Evolutionary conservation across 306 rosid genomes (phyloP).

Genomic region (Cucumis melo): DNA sequence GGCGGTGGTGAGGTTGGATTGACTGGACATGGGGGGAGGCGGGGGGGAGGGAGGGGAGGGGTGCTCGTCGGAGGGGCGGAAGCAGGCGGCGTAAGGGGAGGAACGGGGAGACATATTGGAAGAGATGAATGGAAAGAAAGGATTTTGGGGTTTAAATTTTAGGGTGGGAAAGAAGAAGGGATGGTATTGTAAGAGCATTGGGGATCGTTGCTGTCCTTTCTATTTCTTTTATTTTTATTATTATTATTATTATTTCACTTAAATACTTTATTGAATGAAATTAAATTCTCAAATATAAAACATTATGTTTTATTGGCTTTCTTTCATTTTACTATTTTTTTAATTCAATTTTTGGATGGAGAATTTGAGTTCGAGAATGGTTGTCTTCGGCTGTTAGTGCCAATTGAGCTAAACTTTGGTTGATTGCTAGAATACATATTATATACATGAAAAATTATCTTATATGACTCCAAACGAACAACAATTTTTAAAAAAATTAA

Average conservation of each 20-base stretch:
- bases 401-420: too few relatives aligned
- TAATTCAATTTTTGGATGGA: too few relatives aligned
- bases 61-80: constrained; percentile 37
- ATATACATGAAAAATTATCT: too few relatives aligned
- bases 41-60: constrained; percentile 11
- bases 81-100: constrained; percentile 40
- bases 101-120: constrained; percentile 38
- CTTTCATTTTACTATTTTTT: too few relatives aligned
- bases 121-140: neutral
- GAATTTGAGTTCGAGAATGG: too few relatives aligned
- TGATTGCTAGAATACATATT: too few relatives aligned
- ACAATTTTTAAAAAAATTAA: too few relatives aligned
- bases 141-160: neutral
- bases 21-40: constrained; percentile 34
- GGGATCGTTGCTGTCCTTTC: neutral
- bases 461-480: too few relatives aligned
- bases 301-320: too few relatives aligned
- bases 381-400: too few relatives aligned
- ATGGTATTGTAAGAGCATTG: too few relatives aligned
- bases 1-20: constrained; percentile 57
- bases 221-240: neutral
- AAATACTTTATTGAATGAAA: neutral
- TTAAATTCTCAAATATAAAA: too few relatives aligned
- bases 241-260: neutral
- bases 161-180: neutral